Base-by-base conservation (phyloP, 805 yeast species). In the Ogataea allantospora region DNA sequence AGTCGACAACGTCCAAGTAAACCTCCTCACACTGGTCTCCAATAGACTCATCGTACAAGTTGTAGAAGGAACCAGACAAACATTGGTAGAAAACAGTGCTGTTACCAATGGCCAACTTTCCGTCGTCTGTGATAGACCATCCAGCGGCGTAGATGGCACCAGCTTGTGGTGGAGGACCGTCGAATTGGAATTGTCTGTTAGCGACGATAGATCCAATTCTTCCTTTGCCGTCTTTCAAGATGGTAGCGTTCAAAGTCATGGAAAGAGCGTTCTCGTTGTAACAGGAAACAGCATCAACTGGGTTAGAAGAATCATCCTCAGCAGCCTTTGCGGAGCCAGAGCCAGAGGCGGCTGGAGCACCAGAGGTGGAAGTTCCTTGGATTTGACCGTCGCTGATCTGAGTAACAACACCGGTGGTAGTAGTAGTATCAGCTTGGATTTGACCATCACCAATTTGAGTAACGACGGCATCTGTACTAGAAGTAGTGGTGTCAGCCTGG, bases 141-240 rank as follows among this genome's bases (percentile, higher is more conserved):
- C 76, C 75, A 41, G 71, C 74, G 50, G 77, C 77, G 51, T 70
- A 67, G 38, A 69, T 68, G 30, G 76, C 67, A 61, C 76, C 76
- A 35, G 75, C 80, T 63, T 76, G 81, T 47, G 80, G 80, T 61
- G 79, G 79, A 40, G 80, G 80, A 55, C 80, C 80, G 55, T 76
- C 81, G 52, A 76, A 76, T 63, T 76, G 81, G 73, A 76, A 75
- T 62, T 76, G 81, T 66, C 77, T 69, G 74, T 74, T 74, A 44
- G 79, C 77, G 50, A 75, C 80, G 60, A 75, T 74, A 28, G 79
- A 72, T 49, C 80, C 80, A 43, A 75, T 62, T 70, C 80, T 71
- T 44, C 75, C 77, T 33, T 58, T 41, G 15, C 65, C 46, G 51
- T 75, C 80, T 13, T 57, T 67, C 54, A 75, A 64, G 29, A 69